Base-by-base conservation (phyloP, 805 yeast genomes). In the Lachancea thermotolerans region DNA sequence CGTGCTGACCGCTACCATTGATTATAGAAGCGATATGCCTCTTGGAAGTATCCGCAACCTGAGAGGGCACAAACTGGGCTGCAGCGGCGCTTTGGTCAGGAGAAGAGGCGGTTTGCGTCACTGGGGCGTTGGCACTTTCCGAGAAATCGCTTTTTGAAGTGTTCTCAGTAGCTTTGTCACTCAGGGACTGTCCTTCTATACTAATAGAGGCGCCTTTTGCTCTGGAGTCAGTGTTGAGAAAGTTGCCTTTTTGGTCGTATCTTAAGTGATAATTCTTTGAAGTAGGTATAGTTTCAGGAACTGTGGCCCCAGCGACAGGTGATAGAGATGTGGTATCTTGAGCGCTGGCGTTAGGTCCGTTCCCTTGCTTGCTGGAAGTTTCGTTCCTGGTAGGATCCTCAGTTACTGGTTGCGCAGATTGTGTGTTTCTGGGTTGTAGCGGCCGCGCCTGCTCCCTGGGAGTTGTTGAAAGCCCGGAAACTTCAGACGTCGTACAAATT, bases 211-310 rank as follows among this genome's bases (percentile, higher is more conserved):
- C 36, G 18, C 18, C 17, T 11, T 17, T 10, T 6, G 36, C 29
- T 16, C 29, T 18, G 5, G 30, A 18, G 16, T 34, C 30, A 2
- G 37, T 25, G 9, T 32, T 11, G 9, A 34, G 9, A 25, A 37
- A 34, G 6, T n/a, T n/a, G 11, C 37, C 37, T 31, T 17, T 25
- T n/a, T 35, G 32, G 7, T 39, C 40, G n/a, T 40, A 42, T 45
- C 63, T 55, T 27, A 50, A 39, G 42, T 55, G 46, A 35, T 54
- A 59, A 30, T 61, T 58, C 37, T 56, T 53, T 12, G 67, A 63
- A 2, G 66, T 60, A 36, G 67, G 67, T 25, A 63, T 60, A n/a
- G 56, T 47, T 11, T 49, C 47, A 2, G 67, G 67, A 10, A 63
- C 41, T 9, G 66, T 62, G 2, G 67, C 67, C 32, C 67, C 67